phyloP scores from a whole-genome alignment of 805 yeast species.

The Ogataea angusta region DNA sequence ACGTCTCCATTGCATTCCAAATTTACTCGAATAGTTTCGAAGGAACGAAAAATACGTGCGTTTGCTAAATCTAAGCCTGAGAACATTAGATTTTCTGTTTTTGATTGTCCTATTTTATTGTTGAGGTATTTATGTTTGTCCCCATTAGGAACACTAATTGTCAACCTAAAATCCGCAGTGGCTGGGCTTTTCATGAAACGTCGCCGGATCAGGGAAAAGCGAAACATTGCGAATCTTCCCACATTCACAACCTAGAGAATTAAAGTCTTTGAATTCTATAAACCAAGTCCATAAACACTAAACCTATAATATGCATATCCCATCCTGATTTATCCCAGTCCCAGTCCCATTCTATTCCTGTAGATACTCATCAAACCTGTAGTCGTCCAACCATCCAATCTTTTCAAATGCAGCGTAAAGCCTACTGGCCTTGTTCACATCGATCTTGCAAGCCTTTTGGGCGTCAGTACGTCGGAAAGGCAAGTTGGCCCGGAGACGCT shows the following conservation, averaged over 20 bases:
- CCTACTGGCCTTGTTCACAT: slow-evolving; percentile 93
- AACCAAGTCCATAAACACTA: not conserved
- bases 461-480: slow-evolving; percentile 97
- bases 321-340: not conserved
- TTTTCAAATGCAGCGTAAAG: slow-evolving; percentile 85
- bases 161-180: slow-evolving; percentile 1
- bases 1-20: slow-evolving; percentile 4
- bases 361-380: slow-evolving; percentile 44
- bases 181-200: slow-evolving; percentile 1
- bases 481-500: slow-evolving; percentile 60
- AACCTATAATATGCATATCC: not conserved
- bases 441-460: slow-evolving; percentile 95
- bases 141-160: not conserved
- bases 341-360: slow-evolving; percentile 11
- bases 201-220: slow-evolving; percentile 3
- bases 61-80: slow-evolving; percentile 3
- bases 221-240: not conserved
- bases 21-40: not conserved
- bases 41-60: slow-evolving; percentile 3
- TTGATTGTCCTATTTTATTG: slow-evolving; percentile 6
- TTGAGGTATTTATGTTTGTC: slow-evolving; percentile 4
- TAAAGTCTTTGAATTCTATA: not conserved
- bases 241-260: not conserved
- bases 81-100: not conserved
- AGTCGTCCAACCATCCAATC: slow-evolving; percentile 88